Evolutionary conservation across 2,329 filamentous ascomycete genomes (phyloP).

Genomic region (Aschersonia sp.): DNA sequence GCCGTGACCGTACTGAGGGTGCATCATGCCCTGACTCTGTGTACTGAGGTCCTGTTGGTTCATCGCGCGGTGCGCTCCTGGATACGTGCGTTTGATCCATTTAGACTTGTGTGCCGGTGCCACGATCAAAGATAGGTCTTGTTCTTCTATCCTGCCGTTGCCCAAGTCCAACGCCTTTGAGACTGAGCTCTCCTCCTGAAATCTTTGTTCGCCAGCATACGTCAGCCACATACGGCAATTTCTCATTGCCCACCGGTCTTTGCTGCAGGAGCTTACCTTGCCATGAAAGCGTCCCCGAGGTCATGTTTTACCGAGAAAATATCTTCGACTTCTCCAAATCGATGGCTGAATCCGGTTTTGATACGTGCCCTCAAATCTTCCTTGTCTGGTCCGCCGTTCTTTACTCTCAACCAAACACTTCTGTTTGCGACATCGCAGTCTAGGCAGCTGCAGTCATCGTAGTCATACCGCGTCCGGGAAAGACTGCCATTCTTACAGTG

Average conservation of each 20-base stretch:
- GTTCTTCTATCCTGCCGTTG: slow-evolving; percentile 11
- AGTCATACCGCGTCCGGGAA: slow-evolving; percentile 6
- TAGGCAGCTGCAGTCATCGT: slow-evolving; percentile 15
- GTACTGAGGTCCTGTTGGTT: slow-evolving; percentile 1
- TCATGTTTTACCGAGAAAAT: slow-evolving; percentile 6
- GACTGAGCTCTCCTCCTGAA: slow-evolving; percentile 12
- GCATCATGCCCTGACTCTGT: background rate
- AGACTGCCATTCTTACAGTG: slow-evolving; percentile 8
- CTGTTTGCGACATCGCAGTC: slow-evolving; percentile 15
- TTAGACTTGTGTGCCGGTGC: slow-evolving; percentile 16
- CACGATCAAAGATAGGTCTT: slow-evolving; percentile 12
- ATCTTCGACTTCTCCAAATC: slow-evolving; percentile 17
- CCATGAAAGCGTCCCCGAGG: slow-evolving; percentile 10
- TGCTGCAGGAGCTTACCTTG: slow-evolving; percentile 11
- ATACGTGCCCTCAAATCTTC: slow-evolving; percentile 14
- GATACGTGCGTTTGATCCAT: slow-evolving; percentile 11
- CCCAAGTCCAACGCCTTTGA: slow-evolving; percentile 11
- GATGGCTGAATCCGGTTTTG: slow-evolving; percentile 12
- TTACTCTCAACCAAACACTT: slow-evolving; percentile 14
- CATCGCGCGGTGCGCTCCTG: background rate
- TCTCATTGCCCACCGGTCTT: background rate
- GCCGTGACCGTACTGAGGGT: background rate
- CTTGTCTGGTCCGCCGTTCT: slow-evolving; percentile 1
- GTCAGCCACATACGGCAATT: background rate
- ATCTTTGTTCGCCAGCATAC: slow-evolving; percentile 8